Evolutionary conservation across 106 monocot species (phyloP).

Genomic region (Agapanthus africanus): DNA sequence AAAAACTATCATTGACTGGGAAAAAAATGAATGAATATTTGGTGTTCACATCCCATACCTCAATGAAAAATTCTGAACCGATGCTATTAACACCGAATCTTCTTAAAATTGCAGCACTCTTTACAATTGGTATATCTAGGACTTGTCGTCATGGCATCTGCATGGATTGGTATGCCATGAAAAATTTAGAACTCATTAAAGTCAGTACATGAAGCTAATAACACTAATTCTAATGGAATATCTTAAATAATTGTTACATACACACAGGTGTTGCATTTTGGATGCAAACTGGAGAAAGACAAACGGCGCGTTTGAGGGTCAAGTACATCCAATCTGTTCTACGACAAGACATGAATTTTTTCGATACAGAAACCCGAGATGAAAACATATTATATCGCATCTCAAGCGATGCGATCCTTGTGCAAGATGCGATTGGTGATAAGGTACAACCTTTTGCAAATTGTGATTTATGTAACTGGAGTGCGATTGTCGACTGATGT

Average conservation of each 20-base stretch:
- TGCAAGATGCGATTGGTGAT: constrained; percentile 35
- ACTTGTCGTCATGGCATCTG: constrained; percentile 25
- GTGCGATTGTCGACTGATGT: too few relatives aligned
- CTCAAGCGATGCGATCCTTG: constrained; percentile 26
- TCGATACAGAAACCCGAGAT: constrained; percentile 24
- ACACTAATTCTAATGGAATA: background rate
- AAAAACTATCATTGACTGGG: background rate
- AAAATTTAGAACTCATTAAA: background rate
- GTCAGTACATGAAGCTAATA: background rate
- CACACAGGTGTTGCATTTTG: constrained; percentile 32
- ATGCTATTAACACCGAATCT: background rate
- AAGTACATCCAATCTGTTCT: constrained; percentile 27
- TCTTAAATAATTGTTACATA: background rate
- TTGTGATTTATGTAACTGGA: too few relatives aligned
- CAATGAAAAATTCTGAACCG: background rate
- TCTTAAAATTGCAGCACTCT: constrained; percentile 23
- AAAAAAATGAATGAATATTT: too few relatives aligned
- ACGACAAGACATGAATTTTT: constrained; percentile 24
- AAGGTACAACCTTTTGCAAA: too few relatives aligned
- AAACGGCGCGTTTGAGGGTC: constrained; percentile 24
- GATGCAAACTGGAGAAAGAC: constrained; percentile 40
- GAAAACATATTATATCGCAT: constrained; percentile 26
- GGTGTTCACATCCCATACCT: background rate
- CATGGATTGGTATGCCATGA: constrained; percentile 30
- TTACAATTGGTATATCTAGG: constrained; percentile 30